phyloP scores from a whole-genome alignment of 768 basidiomycete genomes.

The Mrakia blollopis region DNA sequence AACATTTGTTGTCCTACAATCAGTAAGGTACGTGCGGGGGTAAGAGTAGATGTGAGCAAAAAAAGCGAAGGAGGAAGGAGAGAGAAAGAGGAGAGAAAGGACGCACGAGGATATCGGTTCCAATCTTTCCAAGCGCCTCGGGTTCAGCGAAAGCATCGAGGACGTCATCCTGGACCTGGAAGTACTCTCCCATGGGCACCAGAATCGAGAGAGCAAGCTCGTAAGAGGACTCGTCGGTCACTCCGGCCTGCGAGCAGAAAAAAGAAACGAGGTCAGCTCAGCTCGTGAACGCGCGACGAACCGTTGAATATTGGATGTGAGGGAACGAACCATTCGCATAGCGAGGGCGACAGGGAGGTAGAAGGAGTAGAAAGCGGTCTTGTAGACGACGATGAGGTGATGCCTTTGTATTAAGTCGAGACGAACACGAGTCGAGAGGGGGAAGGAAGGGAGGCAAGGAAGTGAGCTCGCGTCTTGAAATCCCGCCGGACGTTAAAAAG shows the following conservation, averaged over 20 bases:
- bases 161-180: conserved; percentile 97
- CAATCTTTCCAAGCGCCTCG: conserved; percentile 90
- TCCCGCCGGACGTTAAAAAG: too few relatives aligned
- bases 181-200: conserved; percentile 91
- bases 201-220: conserved; percentile 72
- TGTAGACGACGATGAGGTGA: conserved; percentile 88
- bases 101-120: conserved; percentile 77
- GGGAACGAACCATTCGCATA: conserved; percentile 58
- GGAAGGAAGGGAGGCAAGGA: background rate
- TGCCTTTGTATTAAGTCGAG: too few relatives aligned
- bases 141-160: conserved; percentile 87
- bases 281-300: background rate
- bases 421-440: background rate
- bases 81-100: background rate
- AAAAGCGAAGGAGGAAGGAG: background rate
- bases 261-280: conserved; percentile 36
- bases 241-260: conserved; percentile 41
- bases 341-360: conserved; percentile 96
- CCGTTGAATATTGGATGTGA: background rate
- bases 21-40: too few relatives aligned
- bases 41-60: background rate
- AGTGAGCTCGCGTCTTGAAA: too few relatives aligned
- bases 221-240: conserved; percentile 57
- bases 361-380: conserved; percentile 97
- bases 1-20: conserved; percentile 84